These are phyloP conservation scores for Meyerozyma guilliermondii DNA, from an alignment of 1,139 yeast species.

Conservation along the genomic window DNA sequence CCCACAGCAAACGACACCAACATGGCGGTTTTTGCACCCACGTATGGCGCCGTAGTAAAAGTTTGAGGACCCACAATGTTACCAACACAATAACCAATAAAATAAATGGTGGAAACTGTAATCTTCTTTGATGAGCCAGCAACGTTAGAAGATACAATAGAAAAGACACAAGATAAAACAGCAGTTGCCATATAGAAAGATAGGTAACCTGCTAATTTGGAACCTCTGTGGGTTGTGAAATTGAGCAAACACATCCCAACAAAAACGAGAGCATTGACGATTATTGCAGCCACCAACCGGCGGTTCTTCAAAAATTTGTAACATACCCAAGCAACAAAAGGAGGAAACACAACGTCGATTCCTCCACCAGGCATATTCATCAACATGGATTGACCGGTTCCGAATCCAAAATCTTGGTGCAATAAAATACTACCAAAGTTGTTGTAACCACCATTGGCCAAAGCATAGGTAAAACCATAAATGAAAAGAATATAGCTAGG, in stretches of 20 bases:
- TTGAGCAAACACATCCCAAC: conserved; percentile 19
- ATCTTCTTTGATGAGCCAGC: conserved; percentile 39
- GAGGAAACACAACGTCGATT: conserved; percentile 15
- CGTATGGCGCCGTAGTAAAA: conserved; percentile 1
- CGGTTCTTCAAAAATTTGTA: conserved; percentile 14
- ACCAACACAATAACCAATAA: conserved; percentile 33
- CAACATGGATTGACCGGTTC: conserved; percentile 16
- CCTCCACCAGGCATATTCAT: conserved; percentile 24
- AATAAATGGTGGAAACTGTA: conserved; percentile 16
- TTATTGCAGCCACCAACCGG: conserved; percentile 26
- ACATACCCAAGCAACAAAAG: conserved; percentile 13
- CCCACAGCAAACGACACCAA: neutral
- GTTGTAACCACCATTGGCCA: conserved; percentile 12
- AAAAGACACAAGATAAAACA: conserved; percentile 19
- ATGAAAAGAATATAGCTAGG: conserved; percentile 7
- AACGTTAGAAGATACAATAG: conserved; percentile 28
- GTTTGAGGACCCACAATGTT: conserved; percentile 44
- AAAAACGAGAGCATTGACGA: conserved; percentile 6
- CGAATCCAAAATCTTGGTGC: conserved; percentile 12
- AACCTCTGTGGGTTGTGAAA: conserved; percentile 36
- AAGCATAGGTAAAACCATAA: conserved; percentile 4
- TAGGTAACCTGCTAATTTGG: conserved; percentile 9
- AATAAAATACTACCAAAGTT: conserved; percentile 13
- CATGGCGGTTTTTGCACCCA: neutral
- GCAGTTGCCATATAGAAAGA: neutral